Percentiles rank a stretch among this genome's conserved stretches.
Conservation (phyloP, 2,329 filamentous ascomycete species). For the Plenodomus lindquistii region DNA sequence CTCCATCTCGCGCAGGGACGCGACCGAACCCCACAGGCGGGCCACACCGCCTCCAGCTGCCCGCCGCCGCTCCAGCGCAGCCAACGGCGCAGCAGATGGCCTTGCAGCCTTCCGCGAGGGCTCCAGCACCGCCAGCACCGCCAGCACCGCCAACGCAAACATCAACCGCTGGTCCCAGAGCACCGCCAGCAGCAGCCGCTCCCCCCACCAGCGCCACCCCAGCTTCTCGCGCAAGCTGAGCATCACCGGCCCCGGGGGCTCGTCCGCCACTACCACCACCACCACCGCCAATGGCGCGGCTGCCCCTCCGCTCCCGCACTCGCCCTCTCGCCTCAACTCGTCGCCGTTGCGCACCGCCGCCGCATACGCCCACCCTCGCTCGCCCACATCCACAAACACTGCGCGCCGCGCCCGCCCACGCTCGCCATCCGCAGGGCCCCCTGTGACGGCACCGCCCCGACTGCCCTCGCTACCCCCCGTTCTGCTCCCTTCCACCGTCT, state of each 20-base stretch:
- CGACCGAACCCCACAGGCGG: conserved; percentile 25
- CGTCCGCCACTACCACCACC: conserved; percentile 21
- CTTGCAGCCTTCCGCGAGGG: conserved; percentile 44
- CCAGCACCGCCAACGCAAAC: conserved; percentile 51
- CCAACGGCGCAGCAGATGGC: conserved; percentile 46
- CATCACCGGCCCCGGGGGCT: conserved; percentile 36
- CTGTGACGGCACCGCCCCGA: conserved; percentile 39
- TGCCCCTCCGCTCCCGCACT: conserved; percentile 31
- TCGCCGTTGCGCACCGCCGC: conserved; percentile 25
- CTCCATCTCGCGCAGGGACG: conserved; percentile 45
- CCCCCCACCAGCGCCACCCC: conserved; percentile 31
- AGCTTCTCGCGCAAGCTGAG: conserved; percentile 45
- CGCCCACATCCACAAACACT: conserved; percentile 44
- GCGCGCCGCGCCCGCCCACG: conserved; percentile 37
- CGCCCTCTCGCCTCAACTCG: conserved; percentile 33
- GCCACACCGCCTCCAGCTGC: conserved; percentile 31
- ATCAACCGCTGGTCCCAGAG: conserved; percentile 64
- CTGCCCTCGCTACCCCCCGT: conserved; percentile 34
- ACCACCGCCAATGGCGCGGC: conserved; percentile 38
- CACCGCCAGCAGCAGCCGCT: conserved; percentile 55
- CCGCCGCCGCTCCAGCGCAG: conserved; percentile 45
- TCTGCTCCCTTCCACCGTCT: conserved; percentile 41
- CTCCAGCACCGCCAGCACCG: conserved; percentile 35
- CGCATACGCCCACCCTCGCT: conserved; percentile 22
- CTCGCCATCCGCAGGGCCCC: conserved; percentile 38